Conservation (phyloP, 768 basidiomycete genomes). For the Tylopilus sp. region DNA sequence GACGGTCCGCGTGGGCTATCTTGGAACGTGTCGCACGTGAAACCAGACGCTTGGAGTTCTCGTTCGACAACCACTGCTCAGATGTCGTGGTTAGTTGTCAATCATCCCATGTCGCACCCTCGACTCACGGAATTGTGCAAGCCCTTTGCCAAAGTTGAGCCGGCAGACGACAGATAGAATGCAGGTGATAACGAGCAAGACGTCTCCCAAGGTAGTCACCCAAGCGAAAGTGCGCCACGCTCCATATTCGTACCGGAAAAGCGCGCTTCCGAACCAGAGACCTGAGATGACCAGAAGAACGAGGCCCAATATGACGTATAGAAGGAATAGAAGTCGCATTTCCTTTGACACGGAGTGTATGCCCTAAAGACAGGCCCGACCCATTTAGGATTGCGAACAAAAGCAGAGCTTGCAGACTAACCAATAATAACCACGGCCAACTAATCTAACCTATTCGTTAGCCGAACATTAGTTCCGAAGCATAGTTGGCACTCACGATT, state of each 20-base stretch:
- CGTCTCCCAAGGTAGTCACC: constrained; percentile 38
- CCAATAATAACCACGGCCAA: constrained; percentile 47
- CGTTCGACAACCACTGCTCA: constrained; percentile 16
- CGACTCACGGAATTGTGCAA: constrained; percentile 48
- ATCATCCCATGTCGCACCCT: background rate
- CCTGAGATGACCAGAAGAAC: constrained; percentile 38
- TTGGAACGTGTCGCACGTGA: background rate
- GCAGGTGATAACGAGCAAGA: constrained; percentile 40
- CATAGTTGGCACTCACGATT: constrained; percentile 33
- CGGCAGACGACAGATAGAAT: constrained; percentile 47
- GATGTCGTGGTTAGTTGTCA: background rate
- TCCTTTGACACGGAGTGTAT: constrained; percentile 48
- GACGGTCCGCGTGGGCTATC: no score
- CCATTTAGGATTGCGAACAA: background rate
- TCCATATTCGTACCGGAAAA: constrained; percentile 34
- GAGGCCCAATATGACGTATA: constrained; percentile 39
- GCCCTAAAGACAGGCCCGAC: constrained; percentile 34
- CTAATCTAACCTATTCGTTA: constrained; percentile 29
- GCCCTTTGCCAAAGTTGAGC: constrained; percentile 51
- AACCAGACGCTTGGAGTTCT: constrained; percentile 15
- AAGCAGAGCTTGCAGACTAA: constrained; percentile 21
- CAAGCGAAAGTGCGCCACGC: constrained; percentile 44
- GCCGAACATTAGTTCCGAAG: no score
- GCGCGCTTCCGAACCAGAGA: constrained; percentile 40
- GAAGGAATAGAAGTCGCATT: constrained; percentile 34